Conservation (phyloP, 108 stramenopile species). For the Skeletonema tropicum region DNA sequence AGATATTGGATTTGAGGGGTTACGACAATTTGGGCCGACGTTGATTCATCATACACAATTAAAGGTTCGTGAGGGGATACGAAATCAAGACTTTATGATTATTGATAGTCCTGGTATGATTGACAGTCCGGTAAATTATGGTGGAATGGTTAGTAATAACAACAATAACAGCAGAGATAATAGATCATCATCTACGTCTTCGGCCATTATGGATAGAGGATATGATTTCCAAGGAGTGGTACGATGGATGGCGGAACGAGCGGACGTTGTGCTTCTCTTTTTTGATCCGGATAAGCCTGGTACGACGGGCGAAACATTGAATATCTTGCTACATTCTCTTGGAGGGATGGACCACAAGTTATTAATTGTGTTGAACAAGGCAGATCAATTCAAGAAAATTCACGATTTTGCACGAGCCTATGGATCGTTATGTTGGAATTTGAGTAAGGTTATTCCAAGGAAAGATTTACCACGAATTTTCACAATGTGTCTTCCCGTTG, state of each 20-base stretch:
- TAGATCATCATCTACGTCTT: conserved; percentile 7
- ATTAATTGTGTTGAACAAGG: conserved; percentile 98
- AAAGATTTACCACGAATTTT: conserved; percentile 98
- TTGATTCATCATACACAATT: conserved; percentile 96
- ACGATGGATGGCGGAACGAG: conserved; percentile 96
- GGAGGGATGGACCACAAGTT: conserved; percentile 99
- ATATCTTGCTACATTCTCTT: conserved; percentile 88
- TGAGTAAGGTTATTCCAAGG: conserved; percentile 93
- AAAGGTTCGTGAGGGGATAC: conserved; percentile 78
- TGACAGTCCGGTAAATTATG: conserved; percentile 67
- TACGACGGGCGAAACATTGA: conserved; percentile 98
- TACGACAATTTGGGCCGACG: conserved; percentile 94
- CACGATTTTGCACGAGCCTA: conserved; percentile 99
- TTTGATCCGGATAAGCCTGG: conserved; percentile 98
- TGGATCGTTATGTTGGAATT: conserved; percentile 98
- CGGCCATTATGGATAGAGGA: conserved; percentile 87
- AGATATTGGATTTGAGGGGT: conserved; percentile 93
- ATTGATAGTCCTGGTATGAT: conserved; percentile 99
- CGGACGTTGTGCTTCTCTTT: conserved; percentile 97
- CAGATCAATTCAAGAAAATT: conserved; percentile 90
- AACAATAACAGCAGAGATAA: neutral
- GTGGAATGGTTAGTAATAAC: conserved; percentile 35
- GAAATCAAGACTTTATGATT: conserved; percentile 80
- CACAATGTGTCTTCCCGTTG: conserved; percentile 95
- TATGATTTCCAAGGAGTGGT: conserved; percentile 97